Evolutionary conservation across 768 basidiomycete species (phyloP).

Genomic region (Mycena galopus): DNA sequence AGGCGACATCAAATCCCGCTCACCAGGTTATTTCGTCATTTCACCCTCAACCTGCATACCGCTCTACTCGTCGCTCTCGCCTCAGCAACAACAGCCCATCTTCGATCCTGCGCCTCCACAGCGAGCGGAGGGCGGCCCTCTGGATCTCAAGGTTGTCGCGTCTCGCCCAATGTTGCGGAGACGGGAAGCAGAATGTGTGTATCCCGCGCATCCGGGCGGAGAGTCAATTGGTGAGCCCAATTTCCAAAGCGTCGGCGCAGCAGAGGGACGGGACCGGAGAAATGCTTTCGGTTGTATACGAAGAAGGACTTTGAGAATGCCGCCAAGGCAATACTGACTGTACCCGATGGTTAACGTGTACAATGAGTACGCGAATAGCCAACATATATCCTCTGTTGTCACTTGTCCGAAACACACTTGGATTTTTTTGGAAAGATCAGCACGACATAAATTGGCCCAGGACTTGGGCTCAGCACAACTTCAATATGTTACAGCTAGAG

Average conservation of each 20-base stretch:
- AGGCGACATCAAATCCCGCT: too few relatives aligned
- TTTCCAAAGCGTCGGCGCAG: constrained; percentile 98
- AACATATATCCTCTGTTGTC: constrained; percentile 85
- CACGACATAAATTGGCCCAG: constrained; percentile 90
- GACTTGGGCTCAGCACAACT: too few relatives aligned
- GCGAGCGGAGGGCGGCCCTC: constrained; percentile 83
- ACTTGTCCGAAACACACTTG: constrained; percentile 89
- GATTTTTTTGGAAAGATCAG: constrained; percentile 61
- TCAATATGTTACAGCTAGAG: too few relatives aligned
- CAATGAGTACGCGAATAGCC: constrained; percentile 88
- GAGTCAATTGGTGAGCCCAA: constrained; percentile 96
- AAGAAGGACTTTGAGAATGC: constrained; percentile 97
- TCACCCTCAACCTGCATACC: constrained; percentile 91
- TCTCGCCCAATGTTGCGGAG: constrained; percentile 98
- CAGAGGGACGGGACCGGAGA: constrained; percentile 98
- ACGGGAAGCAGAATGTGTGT: constrained; percentile 98
- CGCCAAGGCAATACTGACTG: constrained; percentile 99
- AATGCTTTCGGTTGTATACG: constrained; percentile 98
- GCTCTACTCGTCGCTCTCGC: constrained; percentile 98
- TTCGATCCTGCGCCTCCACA: constrained; percentile 98
- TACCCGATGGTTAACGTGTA: constrained; percentile 98
- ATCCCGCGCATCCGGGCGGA: constrained; percentile 98
- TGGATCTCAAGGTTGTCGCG: constrained; percentile 95
- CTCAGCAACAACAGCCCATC: constrained; percentile 95
- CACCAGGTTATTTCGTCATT: too few relatives aligned